Base-by-base conservation (phyloP, 1,139 yeast species). In the Pichia sp. region DNA sequence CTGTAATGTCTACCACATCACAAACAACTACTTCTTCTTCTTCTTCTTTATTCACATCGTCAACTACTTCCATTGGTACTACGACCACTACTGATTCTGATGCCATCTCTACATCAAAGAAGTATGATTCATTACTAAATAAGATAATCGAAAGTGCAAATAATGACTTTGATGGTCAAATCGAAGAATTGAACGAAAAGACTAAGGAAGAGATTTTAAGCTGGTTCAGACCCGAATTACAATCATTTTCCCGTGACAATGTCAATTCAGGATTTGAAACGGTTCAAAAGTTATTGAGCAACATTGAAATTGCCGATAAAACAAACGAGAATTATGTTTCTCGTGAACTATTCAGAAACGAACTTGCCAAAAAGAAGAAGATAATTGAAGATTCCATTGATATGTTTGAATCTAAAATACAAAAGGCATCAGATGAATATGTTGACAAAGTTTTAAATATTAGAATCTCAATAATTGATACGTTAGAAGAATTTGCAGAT, bases 401-500 rank as follows among this genome's bases (percentile, higher is more conserved):
- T 26, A 56, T 55, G 3, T 66, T 75, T 5, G 66, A 67, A 29
- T 55, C 57, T 1, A 59, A 60, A 36, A 60, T 74, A 41, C 55
- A 59, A 10, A 49, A 56, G 6, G 61, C 71, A 16, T 72, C 72
- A 44, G 56, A 60, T 4, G 52, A 58, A 26, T 61, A 75, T 36
- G 67, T 71, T 44, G 64, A 64, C 8, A 64, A 66, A 29, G 70
- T 81, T 43, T 72, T 73, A 44, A 57, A 58, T 3, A 66, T 69
- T 10, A 71, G 82, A 48, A 75, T 75, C 46, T 71, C 72, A 38
- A 72, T 80, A 31, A 68, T 83, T 47, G 88, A 82, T 52, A 72
- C 80, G 1, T 71, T 79, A 57, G 87, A 83, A 56, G 81, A 82
- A 47, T 82, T 81, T 66, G 79, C 81, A n/a, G 88, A 82, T 44